Percentiles rank a stretch among this genome's conserved stretches.
Evolutionary conservation across 805 yeast genomes (phyloP).

Genomic region (Candida maris): DNA sequence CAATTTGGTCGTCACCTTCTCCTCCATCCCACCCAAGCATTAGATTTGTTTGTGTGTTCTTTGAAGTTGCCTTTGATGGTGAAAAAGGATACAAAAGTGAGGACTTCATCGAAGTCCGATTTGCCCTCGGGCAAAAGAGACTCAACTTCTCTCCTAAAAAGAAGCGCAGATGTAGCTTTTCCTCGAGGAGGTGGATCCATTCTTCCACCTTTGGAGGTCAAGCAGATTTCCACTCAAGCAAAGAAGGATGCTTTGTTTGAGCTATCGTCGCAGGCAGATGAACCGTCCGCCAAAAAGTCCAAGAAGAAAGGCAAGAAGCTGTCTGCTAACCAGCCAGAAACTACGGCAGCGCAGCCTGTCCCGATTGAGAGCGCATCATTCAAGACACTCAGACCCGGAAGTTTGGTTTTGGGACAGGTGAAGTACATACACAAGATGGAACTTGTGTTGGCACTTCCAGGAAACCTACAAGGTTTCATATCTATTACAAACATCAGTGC

Average conservation of each 20-base stretch:
- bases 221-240: constrained; percentile 90
- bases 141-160: constrained; percentile 19
- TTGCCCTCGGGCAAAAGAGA: constrained; percentile 20
- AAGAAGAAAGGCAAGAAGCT: constrained; percentile 27
- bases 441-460: constrained; percentile 69
- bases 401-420: constrained; percentile 75
- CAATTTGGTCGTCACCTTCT: too few relatives aligned
- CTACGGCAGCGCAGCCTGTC: constrained; percentile 29
- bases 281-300: constrained; percentile 15
- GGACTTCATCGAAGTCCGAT: constrained; percentile 38
- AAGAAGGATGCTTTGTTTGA: constrained; percentile 80
- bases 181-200: constrained; percentile 96
- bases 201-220: constrained; percentile 84
- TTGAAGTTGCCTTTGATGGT: too few relatives aligned
- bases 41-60: too few relatives aligned
- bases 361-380: constrained; percentile 60
- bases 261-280: constrained; percentile 1
- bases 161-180: constrained; percentile 54
- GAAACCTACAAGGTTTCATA: constrained; percentile 73
- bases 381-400: constrained; percentile 65
- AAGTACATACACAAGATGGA: constrained; percentile 57
- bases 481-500: constrained; percentile 71
- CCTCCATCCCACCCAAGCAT: too few relatives aligned
- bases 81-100: constrained; percentile 41
- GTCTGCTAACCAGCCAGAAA: constrained; percentile 25